A percentile compares a stretch with the other conserved stretches of the same genome.
phyloP scores from a whole-genome alignment of 352 stramenopile species.

The Globisporangium nagaii region DNA sequence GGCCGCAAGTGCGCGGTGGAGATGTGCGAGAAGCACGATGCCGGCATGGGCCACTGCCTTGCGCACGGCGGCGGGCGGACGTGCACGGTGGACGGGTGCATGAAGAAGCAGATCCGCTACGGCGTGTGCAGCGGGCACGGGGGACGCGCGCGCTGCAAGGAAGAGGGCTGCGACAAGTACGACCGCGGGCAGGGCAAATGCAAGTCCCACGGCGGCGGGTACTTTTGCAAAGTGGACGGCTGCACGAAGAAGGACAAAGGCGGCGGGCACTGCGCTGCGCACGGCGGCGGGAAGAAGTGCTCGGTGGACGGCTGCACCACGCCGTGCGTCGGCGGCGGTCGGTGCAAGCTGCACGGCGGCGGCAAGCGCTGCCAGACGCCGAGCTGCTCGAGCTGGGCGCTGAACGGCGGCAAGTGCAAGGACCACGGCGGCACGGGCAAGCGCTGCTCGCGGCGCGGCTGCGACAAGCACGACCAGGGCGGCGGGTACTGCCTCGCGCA shows the following conservation, averaged over 20 bases:
- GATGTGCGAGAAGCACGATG: slow-evolving; percentile 72
- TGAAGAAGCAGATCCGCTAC: slow-evolving; percentile 75
- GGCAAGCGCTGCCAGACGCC: slow-evolving; percentile 46
- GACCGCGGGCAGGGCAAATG: slow-evolving; percentile 73
- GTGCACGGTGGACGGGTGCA: slow-evolving; percentile 53
- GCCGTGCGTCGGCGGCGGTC: slow-evolving; percentile 62
- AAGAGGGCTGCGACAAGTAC: slow-evolving; percentile 71
- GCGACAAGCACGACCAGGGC: slow-evolving; percentile 77
- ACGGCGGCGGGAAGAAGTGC: slow-evolving; percentile 82
- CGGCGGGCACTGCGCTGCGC: slow-evolving; percentile 65
- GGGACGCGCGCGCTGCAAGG: slow-evolving; percentile 65
- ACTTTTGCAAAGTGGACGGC: slow-evolving; percentile 69
- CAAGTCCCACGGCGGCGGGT: slow-evolving; percentile 77
- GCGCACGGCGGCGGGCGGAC: slow-evolving; percentile 63
- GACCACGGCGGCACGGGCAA: slow-evolving; percentile 67
- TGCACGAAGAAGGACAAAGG: slow-evolving; percentile 85
- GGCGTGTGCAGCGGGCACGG: slow-evolving; percentile 70
- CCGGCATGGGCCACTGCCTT: slow-evolving; percentile 58
- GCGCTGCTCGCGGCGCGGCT: slow-evolving; percentile 55
- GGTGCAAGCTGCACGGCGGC: slow-evolving; percentile 66
- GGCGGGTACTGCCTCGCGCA: slow-evolving; percentile 71
- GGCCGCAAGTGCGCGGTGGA: slow-evolving; percentile 65
- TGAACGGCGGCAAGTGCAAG: slow-evolving; percentile 69
- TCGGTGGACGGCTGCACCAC: slow-evolving; percentile 62
- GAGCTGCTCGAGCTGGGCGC: slow-evolving; percentile 54